Conservation (phyloP, 768 basidiomycete species). For the Pulveroboletus sp. region DNA sequence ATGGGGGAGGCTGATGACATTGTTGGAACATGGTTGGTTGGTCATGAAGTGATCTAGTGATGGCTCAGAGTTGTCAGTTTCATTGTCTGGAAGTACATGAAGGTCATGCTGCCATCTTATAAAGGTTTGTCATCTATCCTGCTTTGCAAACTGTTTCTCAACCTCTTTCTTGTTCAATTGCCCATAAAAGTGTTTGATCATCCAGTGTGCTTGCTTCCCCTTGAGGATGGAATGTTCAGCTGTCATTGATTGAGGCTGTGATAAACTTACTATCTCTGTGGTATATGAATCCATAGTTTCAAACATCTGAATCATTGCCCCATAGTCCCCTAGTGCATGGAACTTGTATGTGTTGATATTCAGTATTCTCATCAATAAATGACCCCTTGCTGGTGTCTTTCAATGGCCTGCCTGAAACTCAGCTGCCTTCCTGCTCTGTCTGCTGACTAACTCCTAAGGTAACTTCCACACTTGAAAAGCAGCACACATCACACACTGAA, state of each 20-base stretch:
- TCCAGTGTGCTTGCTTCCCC: background rate
- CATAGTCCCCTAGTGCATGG: constrained; percentile 34
- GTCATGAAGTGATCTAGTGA: constrained; percentile 7
- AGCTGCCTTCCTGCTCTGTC: background rate
- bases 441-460: constrained; percentile 2
- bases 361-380: constrained; percentile 13
- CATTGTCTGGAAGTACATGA: too few species aligned
- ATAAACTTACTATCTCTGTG: constrained; percentile 29
- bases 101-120: background rate
- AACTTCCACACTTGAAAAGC: background rate
- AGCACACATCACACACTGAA: background rate
- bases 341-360: too few species aligned
- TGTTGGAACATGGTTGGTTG: background rate
- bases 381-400: too few species aligned
- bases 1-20: background rate
- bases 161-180: background rate
- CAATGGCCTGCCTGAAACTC: background rate
- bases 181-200: background rate
- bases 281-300: constrained; percentile 26
- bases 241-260: background rate
- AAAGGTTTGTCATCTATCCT: background rate
- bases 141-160: background rate
- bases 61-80: too few species aligned
- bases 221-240: background rate
- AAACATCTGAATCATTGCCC: constrained; percentile 18